Evolutionary conservation across 352 stramenopile genomes (phyloP).

Genomic region (Phytophthora fragariaefolia): DNA sequence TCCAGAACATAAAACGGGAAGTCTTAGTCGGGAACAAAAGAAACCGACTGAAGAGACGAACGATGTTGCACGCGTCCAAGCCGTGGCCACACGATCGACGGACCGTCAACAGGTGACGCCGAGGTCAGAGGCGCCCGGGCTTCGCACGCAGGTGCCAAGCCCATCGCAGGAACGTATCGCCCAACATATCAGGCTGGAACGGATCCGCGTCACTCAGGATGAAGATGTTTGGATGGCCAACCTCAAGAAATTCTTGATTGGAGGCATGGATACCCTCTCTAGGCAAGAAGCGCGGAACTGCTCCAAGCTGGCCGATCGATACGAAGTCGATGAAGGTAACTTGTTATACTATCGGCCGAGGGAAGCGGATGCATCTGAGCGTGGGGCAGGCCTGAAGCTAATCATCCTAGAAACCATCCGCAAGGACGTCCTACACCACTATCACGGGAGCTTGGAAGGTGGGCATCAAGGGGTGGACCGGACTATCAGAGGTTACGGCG

Average conservation of each 20-base stretch:
- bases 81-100: not conserved
- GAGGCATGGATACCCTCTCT: not conserved
- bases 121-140: too few species aligned
- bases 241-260: not conserved
- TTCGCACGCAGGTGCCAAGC: too few species aligned
- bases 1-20: too few species aligned
- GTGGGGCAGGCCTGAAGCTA: not conserved
- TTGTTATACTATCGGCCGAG: too few species aligned
- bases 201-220: not conserved
- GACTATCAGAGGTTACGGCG: not conserved
- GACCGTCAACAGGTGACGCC: too few species aligned
- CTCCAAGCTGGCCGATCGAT: not conserved
- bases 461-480: constrained; percentile 6
- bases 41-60: too few species aligned
- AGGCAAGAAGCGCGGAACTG: not conserved
- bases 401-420: not conserved
- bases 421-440: constrained; percentile 11
- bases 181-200: not conserved
- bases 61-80: not conserved
- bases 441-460: constrained; percentile 10
- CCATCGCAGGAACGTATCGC: not conserved
- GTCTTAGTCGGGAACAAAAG: too few species aligned
- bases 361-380: too few species aligned
- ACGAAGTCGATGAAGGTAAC: constrained; percentile 5
- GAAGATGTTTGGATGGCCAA: constrained; percentile 8